These are phyloP conservation scores for Phaffomyces opuntiae DNA, from an alignment of 805 yeast genomes.

Conservation along the genomic window DNA sequence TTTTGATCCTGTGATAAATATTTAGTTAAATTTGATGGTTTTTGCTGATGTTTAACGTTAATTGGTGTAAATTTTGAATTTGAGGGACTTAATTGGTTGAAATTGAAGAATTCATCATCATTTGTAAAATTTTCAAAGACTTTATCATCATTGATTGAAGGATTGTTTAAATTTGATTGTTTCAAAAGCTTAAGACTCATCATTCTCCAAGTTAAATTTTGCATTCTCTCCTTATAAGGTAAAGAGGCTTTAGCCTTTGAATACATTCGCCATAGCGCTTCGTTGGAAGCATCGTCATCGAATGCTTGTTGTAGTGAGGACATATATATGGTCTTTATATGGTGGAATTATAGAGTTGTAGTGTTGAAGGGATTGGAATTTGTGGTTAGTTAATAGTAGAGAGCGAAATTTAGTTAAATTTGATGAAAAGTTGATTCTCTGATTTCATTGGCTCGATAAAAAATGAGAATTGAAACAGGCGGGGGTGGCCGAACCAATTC, in stretches of 20 bases:
- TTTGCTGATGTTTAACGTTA: background rate
- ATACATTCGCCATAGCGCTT: conserved; percentile 76
- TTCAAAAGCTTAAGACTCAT: conserved; percentile 45
- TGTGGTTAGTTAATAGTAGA: background rate
- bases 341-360: background rate
- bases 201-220: conserved; percentile 83
- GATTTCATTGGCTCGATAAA: background rate
- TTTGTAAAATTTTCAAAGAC: conserved; percentile 3
- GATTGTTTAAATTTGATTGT: background rate
- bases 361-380: background rate
- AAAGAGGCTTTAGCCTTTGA: conserved; percentile 64
- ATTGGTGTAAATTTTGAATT: background rate
- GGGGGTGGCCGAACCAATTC: background rate
- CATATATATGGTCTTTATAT: background rate
- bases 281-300: conserved; percentile 38
- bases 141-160: background rate
- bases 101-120: conserved; percentile 21
- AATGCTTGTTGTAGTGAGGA: conserved; percentile 13
- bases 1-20: conserved; percentile 8
- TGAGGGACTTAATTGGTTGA: conserved; percentile 5
- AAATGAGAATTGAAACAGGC: background rate
- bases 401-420: background rate
- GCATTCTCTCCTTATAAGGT: conserved; percentile 73
- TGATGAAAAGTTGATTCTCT: background rate
- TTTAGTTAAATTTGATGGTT: conserved; percentile 20